phyloP scores from a whole-genome alignment of 345 rosid genomes.

The Conringia planisiliqua region DNA sequence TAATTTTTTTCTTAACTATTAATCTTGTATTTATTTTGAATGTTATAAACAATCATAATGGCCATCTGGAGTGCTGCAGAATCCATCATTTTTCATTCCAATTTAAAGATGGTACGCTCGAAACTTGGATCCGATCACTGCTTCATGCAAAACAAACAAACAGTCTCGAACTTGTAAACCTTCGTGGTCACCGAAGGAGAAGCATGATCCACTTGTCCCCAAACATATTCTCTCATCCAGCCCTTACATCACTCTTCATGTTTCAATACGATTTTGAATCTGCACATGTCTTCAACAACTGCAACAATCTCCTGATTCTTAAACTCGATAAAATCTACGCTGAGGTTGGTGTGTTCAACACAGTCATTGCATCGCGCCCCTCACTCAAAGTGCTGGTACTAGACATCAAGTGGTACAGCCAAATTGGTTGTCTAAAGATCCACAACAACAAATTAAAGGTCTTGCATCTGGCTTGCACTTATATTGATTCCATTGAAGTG shows the following conservation, averaged over 20 bases:
- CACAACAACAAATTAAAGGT: conserved; percentile 2
- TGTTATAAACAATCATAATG: conserved; percentile 9
- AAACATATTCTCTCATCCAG: background rate
- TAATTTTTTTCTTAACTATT: background rate
- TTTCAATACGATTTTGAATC: background rate
- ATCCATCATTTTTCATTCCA: background rate
- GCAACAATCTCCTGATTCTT: background rate
- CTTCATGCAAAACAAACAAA: background rate
- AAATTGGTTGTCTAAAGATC: background rate
- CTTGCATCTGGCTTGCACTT: background rate
- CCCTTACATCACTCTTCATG: background rate
- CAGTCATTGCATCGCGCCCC: background rate
- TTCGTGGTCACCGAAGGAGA: background rate
- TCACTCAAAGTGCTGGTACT: background rate
- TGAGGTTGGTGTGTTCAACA: conserved; percentile 1
- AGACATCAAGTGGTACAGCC: background rate
- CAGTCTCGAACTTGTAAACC: background rate
- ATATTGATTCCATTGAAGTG: background rate
- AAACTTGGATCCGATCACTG: conserved; percentile 1
- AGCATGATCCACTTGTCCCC: background rate
- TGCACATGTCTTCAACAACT: background rate
- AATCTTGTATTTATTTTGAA: background rate
- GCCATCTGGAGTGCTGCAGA: background rate
- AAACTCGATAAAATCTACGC: background rate
- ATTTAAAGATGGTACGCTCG: background rate